Evolutionary conservation across 305 asterid species (phyloP).

Genomic region (Euphrasia arctica): DNA sequence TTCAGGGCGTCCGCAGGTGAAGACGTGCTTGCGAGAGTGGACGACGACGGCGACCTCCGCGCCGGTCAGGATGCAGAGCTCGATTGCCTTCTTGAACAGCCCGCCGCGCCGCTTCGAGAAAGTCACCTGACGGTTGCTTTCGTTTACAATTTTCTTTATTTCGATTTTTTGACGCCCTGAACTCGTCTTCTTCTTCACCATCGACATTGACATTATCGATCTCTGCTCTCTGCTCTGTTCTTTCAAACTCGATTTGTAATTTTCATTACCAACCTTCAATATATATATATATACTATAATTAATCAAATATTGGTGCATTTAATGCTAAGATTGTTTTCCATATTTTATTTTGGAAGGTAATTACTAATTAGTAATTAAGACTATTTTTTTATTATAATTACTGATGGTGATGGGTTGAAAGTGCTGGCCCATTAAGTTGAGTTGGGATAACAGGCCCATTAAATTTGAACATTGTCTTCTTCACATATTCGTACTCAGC

Average conservation of each 20-base stretch:
- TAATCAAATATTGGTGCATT: no score
- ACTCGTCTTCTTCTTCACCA: conserved; percentile 27
- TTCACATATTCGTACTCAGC: neutral
- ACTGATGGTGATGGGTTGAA: no score
- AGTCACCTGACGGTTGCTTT: conserved; percentile 39
- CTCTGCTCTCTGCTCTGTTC: no score
- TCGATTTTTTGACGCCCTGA: conserved; percentile 44
- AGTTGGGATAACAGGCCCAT: no score
- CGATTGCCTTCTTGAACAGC: conserved; percentile 48
- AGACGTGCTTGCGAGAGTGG: conserved; percentile 42
- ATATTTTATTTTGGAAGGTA: no score
- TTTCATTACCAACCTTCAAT: no score
- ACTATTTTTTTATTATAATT: no score
- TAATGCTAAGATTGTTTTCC: no score
- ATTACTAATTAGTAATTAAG: no score
- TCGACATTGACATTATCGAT: neutral
- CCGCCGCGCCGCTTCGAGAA: conserved; percentile 53
- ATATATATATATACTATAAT: no score
- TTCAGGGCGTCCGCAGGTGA: conserved; percentile 47
- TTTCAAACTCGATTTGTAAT: no score
- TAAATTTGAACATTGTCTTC: conserved; percentile 21
- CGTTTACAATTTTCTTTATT: conserved; percentile 40
- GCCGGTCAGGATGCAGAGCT: conserved; percentile 45
- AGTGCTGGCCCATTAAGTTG: no score
- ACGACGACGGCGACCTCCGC: conserved; percentile 40